Base-by-base conservation (phyloP, 495 filamentous ascomycete genomes). In the Xanthoparmelia taractica region DNA sequence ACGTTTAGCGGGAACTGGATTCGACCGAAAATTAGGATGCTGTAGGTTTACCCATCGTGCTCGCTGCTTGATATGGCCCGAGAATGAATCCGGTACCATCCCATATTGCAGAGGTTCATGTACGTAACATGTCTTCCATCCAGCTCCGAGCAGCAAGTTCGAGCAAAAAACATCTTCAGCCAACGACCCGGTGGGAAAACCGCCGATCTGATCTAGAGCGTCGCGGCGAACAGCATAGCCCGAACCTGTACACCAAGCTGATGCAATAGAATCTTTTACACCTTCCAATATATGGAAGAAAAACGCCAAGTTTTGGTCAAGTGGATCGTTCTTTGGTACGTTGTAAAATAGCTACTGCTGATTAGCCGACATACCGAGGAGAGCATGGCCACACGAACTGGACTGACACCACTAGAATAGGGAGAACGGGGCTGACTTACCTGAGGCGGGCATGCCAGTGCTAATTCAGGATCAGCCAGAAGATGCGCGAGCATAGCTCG, bases 161-260 rank as follows among this genome's bases (percentile, higher is more conserved):
- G 80, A 81, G 8, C 73, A 78, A 38, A 70, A 74, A 17, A 79
- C 74, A 68, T 84, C 81, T 66, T 84, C 81, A n/a, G 77, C 77
- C 36, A 81, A 65, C 15, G 77, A 77, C 8, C 73, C 78, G 8
- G 74, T 68, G 8, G 81, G 80, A 66, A 79, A 82, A 36, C 77
- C 75, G 52, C 79, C 80, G 56, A 83, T 82, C 36, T 74, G 70
- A 52, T 81, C 74, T 18, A 84, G 70, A 23, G 80, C 80, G 40
- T 69, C 69, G 25, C 80, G 76, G 8, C 80, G 76, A 54, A 79
- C 68, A 20, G 80, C 70, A 59, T 79, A 83, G 36, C 81, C 81
- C 29, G 79, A 82, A 12, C 81, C 81, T 29, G 79, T 80, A 63
- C 79, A 80, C 80, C 78, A 80, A 34, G 79, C 78, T 34, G 70